These are phyloP conservation scores for Byssoonygena ceratinophila DNA, from an alignment of 2,329 filamentous ascomycete species.

Conservation along the genomic window DNA sequence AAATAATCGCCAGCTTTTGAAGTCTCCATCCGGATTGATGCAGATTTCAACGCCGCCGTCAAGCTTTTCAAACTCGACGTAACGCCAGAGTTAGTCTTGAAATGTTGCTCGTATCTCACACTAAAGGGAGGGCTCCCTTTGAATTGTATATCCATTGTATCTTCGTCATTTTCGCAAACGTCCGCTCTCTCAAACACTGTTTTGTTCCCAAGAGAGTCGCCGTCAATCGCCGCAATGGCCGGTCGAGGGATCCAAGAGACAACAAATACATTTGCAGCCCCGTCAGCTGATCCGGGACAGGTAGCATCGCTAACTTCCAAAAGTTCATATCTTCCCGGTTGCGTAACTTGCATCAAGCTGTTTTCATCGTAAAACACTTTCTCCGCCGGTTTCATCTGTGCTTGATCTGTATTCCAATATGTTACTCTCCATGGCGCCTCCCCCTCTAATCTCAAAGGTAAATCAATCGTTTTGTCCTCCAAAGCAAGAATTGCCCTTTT, in stretches of 20 bases:
- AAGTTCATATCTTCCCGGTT: constrained; percentile 69
- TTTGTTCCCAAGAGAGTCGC: constrained; percentile 40
- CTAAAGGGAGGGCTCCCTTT: constrained; percentile 73
- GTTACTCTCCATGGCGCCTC: constrained; percentile 72
- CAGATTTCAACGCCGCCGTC: constrained; percentile 63
- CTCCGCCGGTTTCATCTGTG: constrained; percentile 39
- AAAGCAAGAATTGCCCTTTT: constrained; percentile 64
- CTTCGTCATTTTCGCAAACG: constrained; percentile 90
- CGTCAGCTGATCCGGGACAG: constrained; percentile 72
- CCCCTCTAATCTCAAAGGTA: constrained; percentile 78
- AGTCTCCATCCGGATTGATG: constrained; percentile 78
- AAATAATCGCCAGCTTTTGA: constrained; percentile 69
- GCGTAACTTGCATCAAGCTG: constrained; percentile 54
- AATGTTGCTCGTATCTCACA: constrained; percentile 68
- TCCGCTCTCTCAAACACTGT: constrained; percentile 60
- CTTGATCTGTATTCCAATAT: constrained; percentile 57
- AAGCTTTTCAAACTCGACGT: constrained; percentile 59
- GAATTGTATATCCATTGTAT: constrained; percentile 71
- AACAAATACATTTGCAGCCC: constrained; percentile 61
- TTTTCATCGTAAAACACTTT: constrained; percentile 49
- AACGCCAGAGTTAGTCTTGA: constrained; percentile 57
- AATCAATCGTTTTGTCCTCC: constrained; percentile 59
- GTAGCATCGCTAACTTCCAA: constrained; percentile 63
- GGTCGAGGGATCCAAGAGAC: constrained; percentile 81
- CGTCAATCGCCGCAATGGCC: constrained; percentile 50